Base-by-base conservation (phyloP, 2,329 filamentous ascomycete species). In the Aureobasidium musti region DNA sequence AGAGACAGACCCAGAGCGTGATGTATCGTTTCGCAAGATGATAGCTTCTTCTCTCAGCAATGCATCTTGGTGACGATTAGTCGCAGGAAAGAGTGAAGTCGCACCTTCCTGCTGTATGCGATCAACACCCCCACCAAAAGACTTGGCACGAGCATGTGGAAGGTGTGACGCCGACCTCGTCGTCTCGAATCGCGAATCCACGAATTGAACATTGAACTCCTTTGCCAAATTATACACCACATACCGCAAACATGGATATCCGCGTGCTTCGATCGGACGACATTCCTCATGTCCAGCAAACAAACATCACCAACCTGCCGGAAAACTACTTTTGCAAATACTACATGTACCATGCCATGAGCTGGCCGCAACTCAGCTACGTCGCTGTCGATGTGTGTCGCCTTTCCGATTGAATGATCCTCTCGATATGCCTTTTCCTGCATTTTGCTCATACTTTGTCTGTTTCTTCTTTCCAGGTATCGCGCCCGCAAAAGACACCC, bases 321-420 rank as follows among this genome's bases (percentile, higher is more conserved):
- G 95, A 99, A 81, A 99, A 99, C 84, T 99, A 99, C 86, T 98
- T 98, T 79, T 91, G 97, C 81, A 99, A 99, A 86, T 99, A 99
- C 85, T 99, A 99, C 83, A 88, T 99, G 75, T 99, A 99, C 86
- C 95, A 99, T 81, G 93, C 94, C 19, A 88, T 98, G 72, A 96
- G 92, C 73, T 99, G 95, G 95, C 95, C 95, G 53, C 94, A 98
- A 81, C 87, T 99, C 71, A 94, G 90, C 80, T 98, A 93, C 80
- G 94, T 99, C 67, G 95, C 95, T 72, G 92, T 99, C 73, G 94
- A 98, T 79, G 81, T 83, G 71, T 74, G 79, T 77, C 57, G 56
- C 56, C 56, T 21, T 39, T 56, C 14, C 49, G 45, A 39, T 65
- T 57, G 26, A 65, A 5, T 5, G 3, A 2, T 1, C 19, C 8